Evolutionary conservation across 2,329 filamentous ascomycete genomes (phyloP).

Genomic region (Lecanoromycetidae sp.): DNA sequence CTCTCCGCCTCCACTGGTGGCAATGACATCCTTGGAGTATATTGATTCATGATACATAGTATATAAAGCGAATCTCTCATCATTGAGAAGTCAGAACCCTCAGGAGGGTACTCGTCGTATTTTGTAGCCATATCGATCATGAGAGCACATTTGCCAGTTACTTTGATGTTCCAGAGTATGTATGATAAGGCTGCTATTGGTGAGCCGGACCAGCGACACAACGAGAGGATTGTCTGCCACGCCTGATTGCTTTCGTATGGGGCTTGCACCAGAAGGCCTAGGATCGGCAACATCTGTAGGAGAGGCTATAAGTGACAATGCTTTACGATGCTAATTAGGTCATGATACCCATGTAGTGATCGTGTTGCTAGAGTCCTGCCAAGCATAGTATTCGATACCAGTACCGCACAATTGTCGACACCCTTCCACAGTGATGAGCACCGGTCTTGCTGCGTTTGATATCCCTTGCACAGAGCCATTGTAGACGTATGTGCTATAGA

Average conservation of each 20-base stretch:
- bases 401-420: slow-evolving; percentile 14
- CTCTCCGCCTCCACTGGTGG: slow-evolving; percentile 24
- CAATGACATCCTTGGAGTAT: slow-evolving; percentile 21
- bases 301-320: too few species aligned
- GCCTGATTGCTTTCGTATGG: slow-evolving; percentile 17
- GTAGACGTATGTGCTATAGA: slow-evolving; percentile 7
- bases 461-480: slow-evolving; percentile 11
- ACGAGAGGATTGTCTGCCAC: slow-evolving; percentile 10
- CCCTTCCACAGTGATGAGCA: slow-evolving; percentile 12
- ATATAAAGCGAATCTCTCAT: slow-evolving; percentile 34
- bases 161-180: slow-evolving; percentile 26
- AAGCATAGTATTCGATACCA: slow-evolving; percentile 10
- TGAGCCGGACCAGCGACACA: slow-evolving; percentile 23
- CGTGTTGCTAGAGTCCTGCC: slow-evolving; percentile 14
- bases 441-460: background rate
- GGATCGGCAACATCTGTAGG: slow-evolving; percentile 15
- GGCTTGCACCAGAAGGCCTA: slow-evolving; percentile 15
- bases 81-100: slow-evolving; percentile 16
- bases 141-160: slow-evolving; percentile 24
- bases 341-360: slow-evolving; percentile 18
- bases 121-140: slow-evolving; percentile 22
- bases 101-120: slow-evolving; percentile 13
- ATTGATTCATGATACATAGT: slow-evolving; percentile 26
- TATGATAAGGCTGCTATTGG: slow-evolving; percentile 24
- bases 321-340: too few species aligned